Evolutionary conservation across 768 basidiomycete genomes (phyloP).

Genomic region (Lactarius quietus): DNA sequence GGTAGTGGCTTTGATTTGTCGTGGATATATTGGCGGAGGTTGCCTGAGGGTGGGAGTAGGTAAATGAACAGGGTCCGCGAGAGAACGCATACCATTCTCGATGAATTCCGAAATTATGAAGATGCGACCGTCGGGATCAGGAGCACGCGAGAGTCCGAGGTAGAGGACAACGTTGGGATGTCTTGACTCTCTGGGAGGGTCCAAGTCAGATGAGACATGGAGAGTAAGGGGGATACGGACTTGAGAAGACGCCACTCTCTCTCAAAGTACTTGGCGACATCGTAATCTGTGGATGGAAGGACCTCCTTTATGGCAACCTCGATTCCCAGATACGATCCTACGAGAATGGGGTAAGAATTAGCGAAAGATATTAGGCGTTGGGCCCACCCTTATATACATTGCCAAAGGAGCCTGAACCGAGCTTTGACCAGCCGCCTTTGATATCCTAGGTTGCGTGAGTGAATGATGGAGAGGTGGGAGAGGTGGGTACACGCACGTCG

Average conservation of each 20-base stretch:
- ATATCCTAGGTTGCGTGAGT: conserved; percentile 56
- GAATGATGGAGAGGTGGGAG: not conserved
- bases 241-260: conserved; percentile 99
- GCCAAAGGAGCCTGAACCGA: conserved; percentile 91
- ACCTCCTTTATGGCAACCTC: conserved; percentile 98
- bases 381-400: conserved; percentile 80
- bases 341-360: conserved; percentile 4
- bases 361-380: conserved; percentile 29
- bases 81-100: conserved; percentile 54
- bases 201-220: conserved; percentile 16
- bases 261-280: conserved; percentile 96
- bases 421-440: conserved; percentile 81
- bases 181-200: conserved; percentile 59
- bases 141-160: conserved; percentile 82
- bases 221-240: conserved; percentile 33
- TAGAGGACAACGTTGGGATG: conserved; percentile 94
- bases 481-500: conserved; percentile 48
- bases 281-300: conserved; percentile 85
- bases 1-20: conserved; percentile 81
- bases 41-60: conserved; percentile 39
- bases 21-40: conserved; percentile 87
- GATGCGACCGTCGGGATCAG: conserved; percentile 75
- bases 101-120: conserved; percentile 96
- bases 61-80: not conserved
- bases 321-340: conserved; percentile 89